Evolutionary conservation across 192 early-diverging fungal genomes (phyloP), one percentile per base, ranked within the genome.

Genomic region (Oehlia diaphana): DNA sequence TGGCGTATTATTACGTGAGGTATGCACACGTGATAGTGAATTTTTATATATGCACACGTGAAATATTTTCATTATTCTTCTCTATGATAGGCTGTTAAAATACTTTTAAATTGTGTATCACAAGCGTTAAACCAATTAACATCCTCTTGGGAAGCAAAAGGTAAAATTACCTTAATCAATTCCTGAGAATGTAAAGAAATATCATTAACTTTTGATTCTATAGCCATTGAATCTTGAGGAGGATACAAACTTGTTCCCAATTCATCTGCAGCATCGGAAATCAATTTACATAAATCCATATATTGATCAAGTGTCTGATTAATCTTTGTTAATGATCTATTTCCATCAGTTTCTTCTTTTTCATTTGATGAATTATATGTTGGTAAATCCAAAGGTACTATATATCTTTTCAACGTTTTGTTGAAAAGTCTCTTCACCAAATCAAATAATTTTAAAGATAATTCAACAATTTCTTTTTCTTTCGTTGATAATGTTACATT

Each of bases 111-210:
- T 69, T 85, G 82, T 4, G 61, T 78, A 63, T 83, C 84, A 68
- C 84, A 85, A 76, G 81, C 81, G 50, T 83, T 80, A 63, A 85
- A 49, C 84, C 84, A 85, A 13, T 73, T 76, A 49, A 81, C 80
- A 42, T 85, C 81, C 19, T 83, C 82, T 35, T 78, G 79, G 9
- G 77, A 66, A 9, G 82, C 80, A 82, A 83, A 81, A 47, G 82
- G 44, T 35, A 80, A 37, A 35, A 79, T 80, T 5, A 83, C 63
- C 31, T 79, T 69, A 6, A 85, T 82, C 23, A 82, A 83, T 50
- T 85, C 84, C 33, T 85, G 81, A 33, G 82, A 81, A 79, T 81
- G 74, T 47, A 77, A 71, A 58, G 63, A 81, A 63, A 83, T 26
- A 31, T 85, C 72, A 49, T 77, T 70, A 70, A 81, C 28, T 72